Evolutionary conservation across 345 rosid genomes (phyloP).

Genomic region (Syzygium aromaticum): DNA sequence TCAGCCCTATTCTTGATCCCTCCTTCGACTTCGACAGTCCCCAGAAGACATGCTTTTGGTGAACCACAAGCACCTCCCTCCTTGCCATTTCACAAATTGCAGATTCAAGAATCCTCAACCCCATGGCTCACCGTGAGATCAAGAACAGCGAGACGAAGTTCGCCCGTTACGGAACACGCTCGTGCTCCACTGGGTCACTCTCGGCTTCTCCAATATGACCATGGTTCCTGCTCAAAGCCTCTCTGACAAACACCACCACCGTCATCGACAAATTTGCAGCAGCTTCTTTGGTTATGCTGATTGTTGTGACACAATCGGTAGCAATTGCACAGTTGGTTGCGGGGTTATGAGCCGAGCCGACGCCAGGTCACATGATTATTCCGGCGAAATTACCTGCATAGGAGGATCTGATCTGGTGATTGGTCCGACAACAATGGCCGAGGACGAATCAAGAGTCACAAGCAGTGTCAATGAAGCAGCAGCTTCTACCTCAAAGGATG

Average conservation of each 20-base stretch:
- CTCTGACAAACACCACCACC: conserved; percentile 11
- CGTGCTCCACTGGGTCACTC: background rate
- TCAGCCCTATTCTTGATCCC: background rate
- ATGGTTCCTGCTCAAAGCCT: conserved; percentile 56
- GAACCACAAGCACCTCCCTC: background rate
- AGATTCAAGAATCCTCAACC: background rate
- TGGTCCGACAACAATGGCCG: conserved; percentile 43
- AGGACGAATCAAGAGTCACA: conserved; percentile 73
- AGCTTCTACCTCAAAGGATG: conserved; percentile 52
- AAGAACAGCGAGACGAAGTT: background rate
- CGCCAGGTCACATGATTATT: conserved; percentile 35
- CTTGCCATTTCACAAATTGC: background rate
- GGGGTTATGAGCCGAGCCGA: conserved; percentile 9
- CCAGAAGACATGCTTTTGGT: background rate
- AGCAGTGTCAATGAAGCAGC: conserved; percentile 32
- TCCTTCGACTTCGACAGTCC: background rate
- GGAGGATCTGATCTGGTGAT: background rate
- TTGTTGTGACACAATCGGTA: background rate
- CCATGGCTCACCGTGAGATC: conserved; percentile 37
- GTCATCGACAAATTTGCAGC: background rate
- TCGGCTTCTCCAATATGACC: conserved; percentile 40
- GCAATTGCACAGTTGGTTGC: conserved; percentile 10
- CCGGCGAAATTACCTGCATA: background rate
- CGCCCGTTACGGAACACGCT: background rate
- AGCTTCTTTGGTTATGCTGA: background rate